Percentiles rank a stretch among this genome's conserved stretches.
Conservation (phyloP, 768 basidiomycete genomes). For the Candolleomyces eurysporus region DNA sequence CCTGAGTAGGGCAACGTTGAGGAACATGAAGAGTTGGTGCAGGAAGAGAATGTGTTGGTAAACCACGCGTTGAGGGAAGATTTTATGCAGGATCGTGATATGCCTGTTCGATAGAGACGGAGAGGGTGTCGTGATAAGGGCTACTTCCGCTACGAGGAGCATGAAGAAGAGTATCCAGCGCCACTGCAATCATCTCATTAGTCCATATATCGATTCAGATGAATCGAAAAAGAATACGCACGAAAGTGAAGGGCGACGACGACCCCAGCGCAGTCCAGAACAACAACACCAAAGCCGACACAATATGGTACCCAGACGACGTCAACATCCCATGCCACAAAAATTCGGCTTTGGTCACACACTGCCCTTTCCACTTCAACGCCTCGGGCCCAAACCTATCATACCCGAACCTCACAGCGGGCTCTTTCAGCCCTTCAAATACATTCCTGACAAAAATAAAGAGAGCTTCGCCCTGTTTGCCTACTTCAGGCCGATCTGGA, state of each 20-base stretch:
- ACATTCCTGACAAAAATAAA: slow-evolving; percentile 74
- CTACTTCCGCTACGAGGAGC: slow-evolving; percentile 60
- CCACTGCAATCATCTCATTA: slow-evolving; percentile 50
- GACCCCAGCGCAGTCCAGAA: slow-evolving; percentile 63
- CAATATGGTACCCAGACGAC: slow-evolving; percentile 65
- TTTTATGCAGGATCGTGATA: slow-evolving; percentile 38
- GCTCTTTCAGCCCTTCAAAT: slow-evolving; percentile 77
- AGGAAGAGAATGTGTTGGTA: slow-evolving; percentile 79
- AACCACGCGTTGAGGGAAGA: slow-evolving; percentile 65
- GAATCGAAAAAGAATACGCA: slow-evolving; percentile 35
- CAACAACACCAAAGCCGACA: slow-evolving; percentile 54
- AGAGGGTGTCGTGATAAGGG: slow-evolving; percentile 61
- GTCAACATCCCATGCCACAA: slow-evolving; percentile 62
- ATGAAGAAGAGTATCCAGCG: slow-evolving; percentile 71
- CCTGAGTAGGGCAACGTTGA: slow-evolving; percentile 68
- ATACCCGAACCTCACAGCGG: slow-evolving; percentile 78
- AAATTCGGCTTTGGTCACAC: slow-evolving; percentile 69
- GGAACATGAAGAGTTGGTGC: slow-evolving; percentile 73
- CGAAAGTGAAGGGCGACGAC: slow-evolving; percentile 60
- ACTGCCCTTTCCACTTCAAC: slow-evolving; percentile 58
- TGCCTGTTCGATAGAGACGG: slow-evolving; percentile 52
- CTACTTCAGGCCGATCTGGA: slow-evolving; percentile 68
- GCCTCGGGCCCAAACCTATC: slow-evolving; percentile 86
- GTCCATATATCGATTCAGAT: slow-evolving; percentile 5
- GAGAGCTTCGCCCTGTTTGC: slow-evolving; percentile 52